Evolutionary conservation across 2,329 filamentous ascomycete genomes (phyloP).

Genomic region (Xenosphaeropsis pyriputrescens): DNA sequence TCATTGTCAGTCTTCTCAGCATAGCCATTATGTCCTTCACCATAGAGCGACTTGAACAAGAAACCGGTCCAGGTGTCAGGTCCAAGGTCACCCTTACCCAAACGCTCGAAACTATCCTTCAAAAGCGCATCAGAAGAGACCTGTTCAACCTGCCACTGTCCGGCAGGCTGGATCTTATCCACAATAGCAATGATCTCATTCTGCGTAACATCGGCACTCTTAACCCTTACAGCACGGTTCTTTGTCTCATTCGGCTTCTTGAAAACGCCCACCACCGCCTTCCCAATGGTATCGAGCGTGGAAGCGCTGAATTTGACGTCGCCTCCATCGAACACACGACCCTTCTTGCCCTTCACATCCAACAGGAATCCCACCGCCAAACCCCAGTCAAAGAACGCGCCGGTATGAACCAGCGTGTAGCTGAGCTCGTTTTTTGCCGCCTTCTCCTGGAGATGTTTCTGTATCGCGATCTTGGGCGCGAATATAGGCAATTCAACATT

Average conservation of each 20-base stretch:
- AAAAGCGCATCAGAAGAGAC: slow-evolving; percentile 5
- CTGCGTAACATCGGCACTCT: slow-evolving; percentile 29
- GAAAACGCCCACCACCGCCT: slow-evolving; percentile 32
- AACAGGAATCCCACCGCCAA: slow-evolving; percentile 26
- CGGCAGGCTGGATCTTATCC: slow-evolving; percentile 18
- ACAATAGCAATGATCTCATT: slow-evolving; percentile 19
- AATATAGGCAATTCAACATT: slow-evolving; percentile 32
- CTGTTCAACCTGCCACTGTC: slow-evolving; percentile 11
- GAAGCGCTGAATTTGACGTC: slow-evolving; percentile 31
- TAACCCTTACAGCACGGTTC: slow-evolving; percentile 32
- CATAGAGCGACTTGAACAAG: slow-evolving; percentile 18
- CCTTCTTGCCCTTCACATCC: slow-evolving; percentile 24
- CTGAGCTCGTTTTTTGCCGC: slow-evolving; percentile 26
- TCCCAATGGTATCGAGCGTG: slow-evolving; percentile 28
- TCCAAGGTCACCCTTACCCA: slow-evolving; percentile 14
- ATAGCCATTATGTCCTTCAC: slow-evolving; percentile 17
- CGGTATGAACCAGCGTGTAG: slow-evolving; percentile 39
- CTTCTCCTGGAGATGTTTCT: slow-evolving; percentile 25
- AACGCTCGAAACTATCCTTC: slow-evolving; percentile 6
- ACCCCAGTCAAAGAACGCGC: slow-evolving; percentile 45
- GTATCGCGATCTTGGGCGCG: slow-evolving; percentile 28
- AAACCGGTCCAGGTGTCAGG: slow-evolving; percentile 18
- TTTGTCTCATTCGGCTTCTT: slow-evolving; percentile 33
- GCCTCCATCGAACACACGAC: slow-evolving; percentile 33
- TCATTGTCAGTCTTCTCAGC: slow-evolving; percentile 23